phyloP scores from a whole-genome alignment of 495 filamentous ascomycete genomes.

The Mytilinidion resinicola region DNA sequence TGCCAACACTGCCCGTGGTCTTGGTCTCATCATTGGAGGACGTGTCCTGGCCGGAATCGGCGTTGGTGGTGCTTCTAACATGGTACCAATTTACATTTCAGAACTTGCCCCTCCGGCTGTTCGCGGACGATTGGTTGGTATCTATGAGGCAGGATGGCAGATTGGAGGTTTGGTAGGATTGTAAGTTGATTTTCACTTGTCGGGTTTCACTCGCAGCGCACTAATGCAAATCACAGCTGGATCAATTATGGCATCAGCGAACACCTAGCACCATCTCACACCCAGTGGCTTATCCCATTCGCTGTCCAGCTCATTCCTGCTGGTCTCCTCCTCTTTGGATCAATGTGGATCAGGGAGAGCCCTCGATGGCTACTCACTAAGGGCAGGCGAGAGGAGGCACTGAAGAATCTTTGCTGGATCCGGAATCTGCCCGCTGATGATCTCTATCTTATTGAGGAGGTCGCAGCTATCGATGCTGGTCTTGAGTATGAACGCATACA shows the following conservation, averaged over 20 bases:
- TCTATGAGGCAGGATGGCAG: slow-evolving; percentile 71
- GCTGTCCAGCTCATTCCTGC: slow-evolving; percentile 53
- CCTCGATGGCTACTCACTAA: slow-evolving; percentile 59
- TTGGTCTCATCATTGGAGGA: slow-evolving; percentile 49
- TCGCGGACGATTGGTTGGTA: slow-evolving; percentile 47
- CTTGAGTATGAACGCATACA: slow-evolving; percentile 50
- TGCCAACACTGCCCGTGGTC: slow-evolving; percentile 46
- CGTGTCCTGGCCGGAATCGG: slow-evolving; percentile 38
- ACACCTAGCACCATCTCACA: slow-evolving; percentile 40
- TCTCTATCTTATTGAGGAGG: slow-evolving; percentile 61
- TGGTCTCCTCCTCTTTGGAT: slow-evolving; percentile 44
- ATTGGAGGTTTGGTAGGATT: slow-evolving; percentile 67
- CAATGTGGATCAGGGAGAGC: slow-evolving; percentile 52
- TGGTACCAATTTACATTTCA: slow-evolving; percentile 42
- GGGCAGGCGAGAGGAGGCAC: slow-evolving; percentile 48
- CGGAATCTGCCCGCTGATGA: slow-evolving; percentile 53
- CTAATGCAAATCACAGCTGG: slow-evolving; percentile 9
- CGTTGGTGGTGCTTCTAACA: slow-evolving; percentile 35
- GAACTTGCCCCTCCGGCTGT: slow-evolving; percentile 40
- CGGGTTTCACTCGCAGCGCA: slow-evolving; percentile 3
- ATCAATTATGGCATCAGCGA: slow-evolving; percentile 43
- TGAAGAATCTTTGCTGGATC: slow-evolving; percentile 57
- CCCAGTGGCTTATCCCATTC: slow-evolving; percentile 53
- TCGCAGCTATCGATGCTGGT: slow-evolving; percentile 53
- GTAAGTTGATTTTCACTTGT: slow-evolving; percentile 42